Base-by-base conservation (phyloP, 306 rosid species). In the Vigna reflexopilosa region DNA sequence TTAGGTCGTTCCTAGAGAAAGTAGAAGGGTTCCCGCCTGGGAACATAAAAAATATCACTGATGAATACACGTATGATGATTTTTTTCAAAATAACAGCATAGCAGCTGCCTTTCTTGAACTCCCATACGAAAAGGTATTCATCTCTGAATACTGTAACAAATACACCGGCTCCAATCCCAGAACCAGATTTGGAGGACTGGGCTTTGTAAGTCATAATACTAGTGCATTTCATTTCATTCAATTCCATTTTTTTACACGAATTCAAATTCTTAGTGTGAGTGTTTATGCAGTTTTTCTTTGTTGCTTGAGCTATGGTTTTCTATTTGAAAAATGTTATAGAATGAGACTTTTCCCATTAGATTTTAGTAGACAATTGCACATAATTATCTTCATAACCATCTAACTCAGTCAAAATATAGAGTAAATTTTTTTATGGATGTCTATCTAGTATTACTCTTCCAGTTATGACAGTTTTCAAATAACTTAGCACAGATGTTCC, bases 61-160 rank as follows among this genome's bases (percentile, higher is more conserved):
- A 56, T 24, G 91, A 87, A 65, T 64, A 72, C 61, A 62, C 20
- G 13, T 88, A 80, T 24, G 62, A 2, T 59, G 83, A 1, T 3
- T 49, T 24, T 2, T 86, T 92, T 44, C 4, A 79, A 70, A 42
- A 59, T 49, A 67, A 24, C 2, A 82, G 82, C 26, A 86, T 92
- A 73, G 34, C 86, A 28, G 97, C 96, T 38, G 92, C 91, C 22
- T 87, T 92, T 88, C 86, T 89, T 32, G 96, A 92, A 72, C 83
- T 90, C 36, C 97, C 93, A 12, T 89, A 90, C 72, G 87, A 87
- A 30, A 81, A 85, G 75, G 86, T 63, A 14, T 89, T 81, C 81
- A 57, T 78, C 34, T 67, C 57, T 72, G 72, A 73, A 38, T 44
- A 84, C 80, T 88, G 95, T 84, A 64, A 82, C 15, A 85, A 67